phyloP scores from a whole-genome alignment of 129 eudicot genomes.

The Ambrosia artemisiifolia region DNA sequence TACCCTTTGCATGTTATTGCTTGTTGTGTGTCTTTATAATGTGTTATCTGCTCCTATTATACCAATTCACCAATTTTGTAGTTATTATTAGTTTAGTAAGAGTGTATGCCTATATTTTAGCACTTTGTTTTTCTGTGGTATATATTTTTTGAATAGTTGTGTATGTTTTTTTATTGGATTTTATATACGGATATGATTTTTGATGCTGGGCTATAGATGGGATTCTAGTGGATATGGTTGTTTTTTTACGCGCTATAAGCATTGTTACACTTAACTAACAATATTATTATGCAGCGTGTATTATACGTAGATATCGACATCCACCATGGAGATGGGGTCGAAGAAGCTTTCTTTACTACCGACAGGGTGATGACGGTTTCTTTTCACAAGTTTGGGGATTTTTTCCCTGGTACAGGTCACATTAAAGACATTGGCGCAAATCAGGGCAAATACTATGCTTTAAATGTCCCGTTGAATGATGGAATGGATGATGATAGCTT shows the following conservation, averaged over 20 bases:
- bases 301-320: conserved; percentile 81
- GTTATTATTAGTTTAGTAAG: too few relatives aligned
- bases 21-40: too few relatives aligned
- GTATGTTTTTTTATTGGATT: too few relatives aligned
- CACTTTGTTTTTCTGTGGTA: too few relatives aligned
- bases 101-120: too few relatives aligned
- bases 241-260: neutral
- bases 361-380: conserved; percentile 96
- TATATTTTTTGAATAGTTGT: too few relatives aligned
- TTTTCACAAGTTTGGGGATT: conserved; percentile 87
- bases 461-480: conserved; percentile 82
- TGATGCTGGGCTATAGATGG: too few relatives aligned
- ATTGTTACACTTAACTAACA: neutral
- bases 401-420: conserved; percentile 96
- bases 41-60: too few relatives aligned
- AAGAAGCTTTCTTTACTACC: conserved; percentile 88
- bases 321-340: conserved; percentile 97
- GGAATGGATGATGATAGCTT: conserved; percentile 83
- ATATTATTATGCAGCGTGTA: conserved; percentile 63
- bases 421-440: conserved; percentile 69
- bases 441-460: conserved; percentile 73
- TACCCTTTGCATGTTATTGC: too few relatives aligned
- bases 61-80: too few relatives aligned
- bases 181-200: too few relatives aligned
- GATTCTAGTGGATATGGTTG: too few relatives aligned